Conservation (phyloP, 2,329 filamentous ascomycete genomes). For the Aphanocladium album region DNA sequence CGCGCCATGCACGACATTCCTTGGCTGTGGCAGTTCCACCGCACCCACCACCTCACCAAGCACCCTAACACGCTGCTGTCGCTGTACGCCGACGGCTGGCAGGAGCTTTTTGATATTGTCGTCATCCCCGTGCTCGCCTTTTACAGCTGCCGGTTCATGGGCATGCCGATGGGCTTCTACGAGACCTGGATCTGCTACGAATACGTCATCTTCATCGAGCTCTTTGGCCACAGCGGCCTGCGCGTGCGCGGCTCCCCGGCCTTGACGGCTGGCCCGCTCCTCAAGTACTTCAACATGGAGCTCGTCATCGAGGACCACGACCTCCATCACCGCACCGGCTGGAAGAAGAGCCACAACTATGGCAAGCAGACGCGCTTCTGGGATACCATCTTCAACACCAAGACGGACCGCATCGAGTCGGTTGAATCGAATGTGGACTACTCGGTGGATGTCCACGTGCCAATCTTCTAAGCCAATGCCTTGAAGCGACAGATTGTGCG, state of each 20-base stretch:
- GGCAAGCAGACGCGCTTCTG: slow-evolving; percentile 34
- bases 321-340: slow-evolving; percentile 33
- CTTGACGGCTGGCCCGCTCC: slow-evolving; percentile 26
- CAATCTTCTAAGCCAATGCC: slow-evolving; percentile 18
- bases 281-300: slow-evolving; percentile 29
- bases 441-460: slow-evolving; percentile 21
- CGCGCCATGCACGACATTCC: slow-evolving; percentile 36
- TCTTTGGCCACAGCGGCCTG: slow-evolving; percentile 33
- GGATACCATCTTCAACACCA: slow-evolving; percentile 34
- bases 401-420: slow-evolving; percentile 31
- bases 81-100: slow-evolving; percentile 36
- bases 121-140: slow-evolving; percentile 36
- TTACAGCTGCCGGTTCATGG: slow-evolving; percentile 25
- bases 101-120: slow-evolving; percentile 37
- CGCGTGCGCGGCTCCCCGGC: slow-evolving; percentile 30
- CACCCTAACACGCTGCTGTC: slow-evolving; percentile 38
- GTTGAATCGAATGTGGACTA: slow-evolving; percentile 27
- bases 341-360: slow-evolving; percentile 33
- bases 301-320: slow-evolving; percentile 38
- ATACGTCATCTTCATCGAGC: slow-evolving; percentile 35
- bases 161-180: slow-evolving; percentile 40
- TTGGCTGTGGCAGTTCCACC: slow-evolving; percentile 37
- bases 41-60: slow-evolving; percentile 40
- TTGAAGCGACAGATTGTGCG: background rate
- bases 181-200: slow-evolving; percentile 42